phyloP scores from a whole-genome alignment of 805 yeast species.

The Lipomyces orientalis region DNA sequence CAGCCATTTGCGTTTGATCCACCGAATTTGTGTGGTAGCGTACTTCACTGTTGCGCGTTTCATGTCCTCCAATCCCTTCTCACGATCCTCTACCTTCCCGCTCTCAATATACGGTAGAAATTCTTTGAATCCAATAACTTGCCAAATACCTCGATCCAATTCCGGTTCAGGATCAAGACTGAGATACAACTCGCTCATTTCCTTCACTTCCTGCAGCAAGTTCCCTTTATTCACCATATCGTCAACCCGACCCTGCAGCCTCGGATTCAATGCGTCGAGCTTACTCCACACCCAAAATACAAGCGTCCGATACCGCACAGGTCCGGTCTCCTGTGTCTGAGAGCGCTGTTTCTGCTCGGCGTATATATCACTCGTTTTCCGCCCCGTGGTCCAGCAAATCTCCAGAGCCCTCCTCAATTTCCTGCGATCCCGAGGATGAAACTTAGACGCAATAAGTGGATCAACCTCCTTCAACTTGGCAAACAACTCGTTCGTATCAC shows the following conservation, averaged over 20 bases:
- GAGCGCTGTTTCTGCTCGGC: conserved; percentile 55
- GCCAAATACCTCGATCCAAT: conserved; percentile 82
- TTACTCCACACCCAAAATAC: conserved; percentile 85
- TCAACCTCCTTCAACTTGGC: conserved; percentile 59
- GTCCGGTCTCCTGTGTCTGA: background rate
- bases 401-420: conserved; percentile 82
- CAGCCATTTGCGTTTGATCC: conserved; percentile 78
- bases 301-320: conserved; percentile 46
- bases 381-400: conserved; percentile 70
- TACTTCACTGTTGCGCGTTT: conserved; percentile 82
- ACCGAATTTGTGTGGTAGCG: conserved; percentile 85
- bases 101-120: conserved; percentile 69
- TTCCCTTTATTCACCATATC: conserved; percentile 71
- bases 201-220: conserved; percentile 69
- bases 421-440: conserved; percentile 89
- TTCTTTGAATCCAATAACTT: conserved; percentile 92
- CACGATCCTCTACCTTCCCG: conserved; percentile 43
- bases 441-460: conserved; percentile 75
- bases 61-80: conserved; percentile 71
- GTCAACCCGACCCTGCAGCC: conserved; percentile 84
- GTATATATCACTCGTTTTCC: conserved; percentile 73
- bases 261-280: conserved; percentile 56
- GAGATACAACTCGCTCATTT: conserved; percentile 54
- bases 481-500: conserved; percentile 46
- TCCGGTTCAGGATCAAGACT: conserved; percentile 50